Conservation (phyloP, 2,329 filamentous ascomycete species). For the Penicillium sp. region DNA sequence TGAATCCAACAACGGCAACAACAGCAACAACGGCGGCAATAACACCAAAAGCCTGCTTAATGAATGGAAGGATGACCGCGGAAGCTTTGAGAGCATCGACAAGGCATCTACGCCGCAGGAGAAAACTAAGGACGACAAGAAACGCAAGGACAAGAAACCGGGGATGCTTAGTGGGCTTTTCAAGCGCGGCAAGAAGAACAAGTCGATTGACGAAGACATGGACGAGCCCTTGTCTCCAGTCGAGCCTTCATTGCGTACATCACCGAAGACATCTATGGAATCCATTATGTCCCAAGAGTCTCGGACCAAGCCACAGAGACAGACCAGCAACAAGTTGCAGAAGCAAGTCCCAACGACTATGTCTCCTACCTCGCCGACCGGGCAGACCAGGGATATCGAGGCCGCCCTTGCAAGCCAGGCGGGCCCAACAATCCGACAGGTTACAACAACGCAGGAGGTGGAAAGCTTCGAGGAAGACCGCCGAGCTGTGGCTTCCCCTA, state of each 20-base stretch:
- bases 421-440: constrained; percentile 34
- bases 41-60: constrained; percentile 23
- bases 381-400: constrained; percentile 23
- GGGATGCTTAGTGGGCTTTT: constrained; percentile 68
- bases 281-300: constrained; percentile 37
- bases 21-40: constrained; percentile 22
- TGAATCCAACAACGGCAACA: constrained; percentile 49
- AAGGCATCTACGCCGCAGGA: constrained; percentile 62
- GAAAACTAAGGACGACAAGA: constrained; percentile 67
- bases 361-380: constrained; percentile 26
- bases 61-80: constrained; percentile 48
- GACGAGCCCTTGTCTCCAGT: constrained; percentile 56
- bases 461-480: constrained; percentile 23
- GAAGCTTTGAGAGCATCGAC: constrained; percentile 72
- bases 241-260: constrained; percentile 48
- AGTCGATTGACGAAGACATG: constrained; percentile 43
- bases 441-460: constrained; percentile 30
- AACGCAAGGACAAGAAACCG: constrained; percentile 66
- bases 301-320: constrained; percentile 48
- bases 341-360: constrained; percentile 55
- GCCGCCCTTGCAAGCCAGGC: constrained; percentile 19
- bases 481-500: constrained; percentile 19
- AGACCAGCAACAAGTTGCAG: constrained; percentile 62
- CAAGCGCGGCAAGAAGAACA: constrained; percentile 59
- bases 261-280: constrained; percentile 45